Conservation (phyloP, 495 filamentous ascomycete genomes). For the Jackrogersella minutella region DNA sequence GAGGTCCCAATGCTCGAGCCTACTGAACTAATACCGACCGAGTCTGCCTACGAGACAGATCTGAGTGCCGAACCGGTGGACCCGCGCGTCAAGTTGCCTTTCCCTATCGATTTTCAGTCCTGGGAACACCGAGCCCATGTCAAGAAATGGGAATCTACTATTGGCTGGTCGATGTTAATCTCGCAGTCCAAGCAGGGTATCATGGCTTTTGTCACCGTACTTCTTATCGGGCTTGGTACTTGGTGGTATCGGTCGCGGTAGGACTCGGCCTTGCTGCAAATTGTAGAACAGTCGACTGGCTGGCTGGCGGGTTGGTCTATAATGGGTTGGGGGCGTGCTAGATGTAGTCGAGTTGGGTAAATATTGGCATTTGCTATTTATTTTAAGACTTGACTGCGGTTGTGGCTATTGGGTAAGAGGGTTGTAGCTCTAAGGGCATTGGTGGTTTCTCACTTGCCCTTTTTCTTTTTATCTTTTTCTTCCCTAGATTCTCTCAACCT, state of each 20-base stretch:
- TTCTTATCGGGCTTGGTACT: slow-evolving; percentile 45
- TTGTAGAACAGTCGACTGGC: neutral
- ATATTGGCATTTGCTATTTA: neutral
- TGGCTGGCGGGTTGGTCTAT: neutral
- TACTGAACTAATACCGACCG: slow-evolving; percentile 40
- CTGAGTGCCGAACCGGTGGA: slow-evolving; percentile 32
- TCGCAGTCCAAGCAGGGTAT: slow-evolving; percentile 55
- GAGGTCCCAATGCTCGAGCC: slow-evolving; percentile 61
- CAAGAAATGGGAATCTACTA: slow-evolving; percentile 51
- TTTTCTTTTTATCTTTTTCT: neutral
- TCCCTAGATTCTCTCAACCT: neutral
- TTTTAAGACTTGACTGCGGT: neutral
- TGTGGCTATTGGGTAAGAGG: too few relatives aligned
- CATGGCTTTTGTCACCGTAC: slow-evolving; percentile 46
- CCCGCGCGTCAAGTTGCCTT: slow-evolving; percentile 49
- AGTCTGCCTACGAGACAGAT: slow-evolving; percentile 15
- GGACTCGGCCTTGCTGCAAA: slow-evolving; percentile 12
- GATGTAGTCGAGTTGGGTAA: neutral
- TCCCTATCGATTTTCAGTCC: slow-evolving; percentile 52
- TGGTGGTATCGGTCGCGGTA: slow-evolving; percentile 52
- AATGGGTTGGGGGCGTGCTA: neutral
- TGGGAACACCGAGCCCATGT: slow-evolving; percentile 54
- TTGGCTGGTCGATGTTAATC: slow-evolving; percentile 56
- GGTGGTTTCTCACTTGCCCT: neutral
- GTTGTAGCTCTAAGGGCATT: neutral